Evolutionary conservation across 164 flowering plant species (phyloP).

Genomic region (Umbellularia californica): DNA sequence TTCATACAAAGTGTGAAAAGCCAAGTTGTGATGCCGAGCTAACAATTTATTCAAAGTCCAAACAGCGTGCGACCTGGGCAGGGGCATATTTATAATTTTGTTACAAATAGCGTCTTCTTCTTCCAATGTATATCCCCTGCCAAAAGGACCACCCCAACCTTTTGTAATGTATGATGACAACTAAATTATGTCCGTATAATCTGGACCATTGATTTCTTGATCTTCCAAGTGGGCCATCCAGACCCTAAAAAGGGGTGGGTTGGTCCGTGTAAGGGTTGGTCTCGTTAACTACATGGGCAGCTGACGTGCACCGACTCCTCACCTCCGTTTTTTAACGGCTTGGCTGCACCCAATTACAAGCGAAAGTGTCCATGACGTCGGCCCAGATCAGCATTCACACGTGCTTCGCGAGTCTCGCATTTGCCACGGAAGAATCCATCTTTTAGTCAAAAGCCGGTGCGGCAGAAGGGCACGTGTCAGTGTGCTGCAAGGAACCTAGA

Average conservation of each 20-base stretch:
- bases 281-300: background rate
- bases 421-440: conserved; percentile 20
- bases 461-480: conserved; percentile 23
- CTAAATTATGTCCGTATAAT: no score
- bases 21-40: background rate
- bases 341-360: conserved; percentile 2
- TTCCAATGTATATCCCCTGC: background rate
- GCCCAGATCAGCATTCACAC: conserved; percentile 1
- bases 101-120: background rate
- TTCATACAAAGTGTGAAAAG: background rate
- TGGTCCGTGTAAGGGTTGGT: background rate
- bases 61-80: background rate
- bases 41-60: background rate
- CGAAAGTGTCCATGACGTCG: conserved; percentile 10
- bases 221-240: background rate
- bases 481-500: background rate
- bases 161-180: background rate
- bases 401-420: conserved; percentile 11
- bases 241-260: background rate
- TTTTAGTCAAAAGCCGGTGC: conserved; percentile 42
- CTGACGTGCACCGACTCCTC: background rate
- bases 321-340: background rate
- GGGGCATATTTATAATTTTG: background rate
- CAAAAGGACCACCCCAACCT: background rate
- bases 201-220: background rate